phyloP scores from a whole-genome alignment of 257 asterid genomes.

The Linderniella brevidens region DNA sequence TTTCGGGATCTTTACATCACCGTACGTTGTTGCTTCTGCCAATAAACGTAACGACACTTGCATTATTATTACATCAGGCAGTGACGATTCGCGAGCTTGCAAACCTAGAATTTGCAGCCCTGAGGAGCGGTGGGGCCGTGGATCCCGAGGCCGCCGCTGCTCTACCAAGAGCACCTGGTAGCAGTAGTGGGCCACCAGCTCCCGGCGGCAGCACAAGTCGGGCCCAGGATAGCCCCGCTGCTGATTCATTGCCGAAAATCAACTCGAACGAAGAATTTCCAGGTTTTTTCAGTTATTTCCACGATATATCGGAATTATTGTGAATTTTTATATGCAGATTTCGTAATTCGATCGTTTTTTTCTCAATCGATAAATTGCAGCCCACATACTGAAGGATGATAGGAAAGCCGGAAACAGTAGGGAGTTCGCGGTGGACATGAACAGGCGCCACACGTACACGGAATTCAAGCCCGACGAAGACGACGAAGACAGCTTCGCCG shows the following conservation, averaged over 20 bases:
- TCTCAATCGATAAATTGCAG: conserved; percentile 29
- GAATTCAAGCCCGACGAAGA: conserved; percentile 22
- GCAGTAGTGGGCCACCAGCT: conserved; percentile 38
- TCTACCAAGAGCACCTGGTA: conserved; percentile 86
- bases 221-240: conserved; percentile 26
- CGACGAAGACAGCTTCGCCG: conserved; percentile 13
- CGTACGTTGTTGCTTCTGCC: conserved; percentile 7
- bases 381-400: conserved; percentile 77
- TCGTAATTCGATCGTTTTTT: conserved; percentile 2
- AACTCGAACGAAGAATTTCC: conserved; percentile 93
- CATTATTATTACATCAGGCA: conserved; percentile 31
- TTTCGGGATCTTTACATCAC: not conserved
- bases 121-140: conserved; percentile 76
- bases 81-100: conserved; percentile 76
- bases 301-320: not conserved
- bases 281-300: conserved; percentile 27
- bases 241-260: conserved; percentile 43
- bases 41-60: conserved; percentile 5
- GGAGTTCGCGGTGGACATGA: conserved; percentile 56
- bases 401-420: conserved; percentile 69
- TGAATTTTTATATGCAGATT: conserved; percentile 4
- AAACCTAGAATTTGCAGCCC: conserved; percentile 66
- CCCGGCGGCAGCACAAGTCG: conserved; percentile 34
- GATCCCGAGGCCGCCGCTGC: conserved; percentile 80
- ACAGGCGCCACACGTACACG: conserved; percentile 69